A percentile compares a stretch with the other conserved stretches of the same genome.
These are phyloP conservation scores for Canavalia ensiformis DNA, from an alignment of 306 rosid genomes.

Conservation along the genomic window DNA sequence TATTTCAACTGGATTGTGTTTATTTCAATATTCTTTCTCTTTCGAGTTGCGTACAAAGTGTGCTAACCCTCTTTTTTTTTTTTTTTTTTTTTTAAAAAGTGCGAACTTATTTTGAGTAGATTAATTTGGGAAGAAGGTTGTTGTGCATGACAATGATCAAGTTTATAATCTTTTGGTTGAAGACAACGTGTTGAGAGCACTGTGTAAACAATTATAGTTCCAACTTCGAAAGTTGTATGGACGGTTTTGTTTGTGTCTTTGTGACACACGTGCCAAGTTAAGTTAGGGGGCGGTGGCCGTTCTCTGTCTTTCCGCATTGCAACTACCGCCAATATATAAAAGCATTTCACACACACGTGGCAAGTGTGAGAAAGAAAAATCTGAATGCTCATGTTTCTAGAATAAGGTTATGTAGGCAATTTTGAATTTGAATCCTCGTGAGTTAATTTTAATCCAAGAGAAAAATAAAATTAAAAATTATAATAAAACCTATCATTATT, in stretches of 20 bases:
- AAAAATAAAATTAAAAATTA: not conserved
- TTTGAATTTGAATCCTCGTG: not conserved
- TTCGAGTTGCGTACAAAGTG: not conserved
- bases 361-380: no score
- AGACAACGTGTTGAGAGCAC: conserved; percentile 21
- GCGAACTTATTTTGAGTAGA: not conserved
- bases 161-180: conserved; percentile 3
- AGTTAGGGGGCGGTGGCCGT: conserved; percentile 4
- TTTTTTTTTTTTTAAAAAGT: not conserved
- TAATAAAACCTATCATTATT: not conserved
- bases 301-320: conserved; percentile 7
- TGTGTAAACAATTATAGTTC: not conserved
- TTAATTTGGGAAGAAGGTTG: not conserved
- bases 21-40: not conserved
- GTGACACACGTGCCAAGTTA: conserved; percentile 24
- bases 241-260: not conserved
- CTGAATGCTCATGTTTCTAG: no score
- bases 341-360: not conserved
- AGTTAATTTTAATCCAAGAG: not conserved
- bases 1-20: not conserved
- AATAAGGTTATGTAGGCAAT: not conserved
- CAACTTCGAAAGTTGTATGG: not conserved
- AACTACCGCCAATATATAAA: not conserved
- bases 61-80: not conserved
- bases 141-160: not conserved